phyloP scores from a whole-genome alignment of 331 rosid genomes.

The Pyrus hybrid region DNA sequence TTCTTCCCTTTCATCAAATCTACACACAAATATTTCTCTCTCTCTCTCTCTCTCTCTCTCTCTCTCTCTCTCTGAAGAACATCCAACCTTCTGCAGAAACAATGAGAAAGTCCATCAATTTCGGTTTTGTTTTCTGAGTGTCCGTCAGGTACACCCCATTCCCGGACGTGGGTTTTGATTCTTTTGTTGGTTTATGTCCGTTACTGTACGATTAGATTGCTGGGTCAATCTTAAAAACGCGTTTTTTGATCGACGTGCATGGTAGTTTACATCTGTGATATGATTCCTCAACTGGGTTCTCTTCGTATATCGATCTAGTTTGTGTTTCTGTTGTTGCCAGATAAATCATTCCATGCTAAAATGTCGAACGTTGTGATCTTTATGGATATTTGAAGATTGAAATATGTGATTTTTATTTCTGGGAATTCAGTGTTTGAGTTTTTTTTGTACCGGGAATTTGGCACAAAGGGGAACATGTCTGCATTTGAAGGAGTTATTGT shows the following conservation, averaged over 20 bases:
- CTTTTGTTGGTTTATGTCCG: neutral
- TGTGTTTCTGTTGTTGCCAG: neutral
- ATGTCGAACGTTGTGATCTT: neutral
- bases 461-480: constrained; percentile 50
- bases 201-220: constrained; percentile 2
- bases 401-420: neutral
- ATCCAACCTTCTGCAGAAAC: neutral
- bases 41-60: neutral
- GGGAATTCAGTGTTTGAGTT: constrained; percentile 15
- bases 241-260: constrained; percentile 11
- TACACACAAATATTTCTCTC: neutral
- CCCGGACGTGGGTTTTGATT: constrained; percentile 9
- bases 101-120: constrained; percentile 11
- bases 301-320: constrained; percentile 12
- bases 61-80: neutral
- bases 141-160: constrained; percentile 27
- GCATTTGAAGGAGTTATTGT: constrained; percentile 79
- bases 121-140: constrained; percentile 23
- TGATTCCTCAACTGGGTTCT: constrained; percentile 11
- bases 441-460: constrained; percentile 14
- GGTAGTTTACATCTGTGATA: constrained; percentile 1
- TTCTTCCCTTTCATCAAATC: neutral
- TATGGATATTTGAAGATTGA: neutral
- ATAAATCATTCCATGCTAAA: constrained; percentile 2
- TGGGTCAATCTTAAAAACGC: constrained; percentile 16